Evolutionary conservation across 805 yeast genomes (phyloP).

Genomic region (Saccharomycopsis sp.): DNA sequence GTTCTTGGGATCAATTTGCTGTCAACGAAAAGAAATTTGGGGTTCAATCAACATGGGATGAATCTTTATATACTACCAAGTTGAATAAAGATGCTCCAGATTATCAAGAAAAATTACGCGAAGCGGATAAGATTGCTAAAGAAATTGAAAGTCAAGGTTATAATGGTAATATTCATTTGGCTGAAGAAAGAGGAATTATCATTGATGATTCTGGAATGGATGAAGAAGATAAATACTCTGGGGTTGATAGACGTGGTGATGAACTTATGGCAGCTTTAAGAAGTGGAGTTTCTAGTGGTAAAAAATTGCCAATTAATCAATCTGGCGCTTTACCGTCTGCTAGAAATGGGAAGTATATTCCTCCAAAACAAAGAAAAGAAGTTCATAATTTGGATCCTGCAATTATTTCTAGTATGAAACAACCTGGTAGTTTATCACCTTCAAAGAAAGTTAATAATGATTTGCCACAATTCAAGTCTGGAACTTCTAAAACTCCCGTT

Average conservation of each 20-base stretch:
- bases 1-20: constrained; percentile 86
- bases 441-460: constrained; percentile 1
- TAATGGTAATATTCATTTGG: constrained; percentile 66
- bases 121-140: constrained; percentile 70
- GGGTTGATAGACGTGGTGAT: constrained; percentile 60
- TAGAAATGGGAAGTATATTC: constrained; percentile 36
- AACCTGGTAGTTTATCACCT: constrained; percentile 20
- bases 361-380: constrained; percentile 46
- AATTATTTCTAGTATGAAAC: constrained; percentile 36
- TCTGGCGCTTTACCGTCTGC: constrained; percentile 10
- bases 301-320: not conserved
- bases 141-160: constrained; percentile 67
- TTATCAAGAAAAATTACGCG: constrained; percentile 47
- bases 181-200: constrained; percentile 79
- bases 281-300: constrained; percentile 16
- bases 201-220: constrained; percentile 82
- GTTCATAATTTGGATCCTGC: constrained; percentile 49
- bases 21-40: constrained; percentile 88
- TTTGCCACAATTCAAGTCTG: not conserved
- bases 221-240: constrained; percentile 94
- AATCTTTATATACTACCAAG: constrained; percentile 62
- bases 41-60: constrained; percentile 69
- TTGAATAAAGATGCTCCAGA: constrained; percentile 63
- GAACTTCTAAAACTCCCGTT: too few species aligned
- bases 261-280: constrained; percentile 38